A percentile compares a stretch with the other conserved stretches of the same genome.
Conservation (phyloP, 176 grass and related monocot species). For the Carex littledalei region DNA sequence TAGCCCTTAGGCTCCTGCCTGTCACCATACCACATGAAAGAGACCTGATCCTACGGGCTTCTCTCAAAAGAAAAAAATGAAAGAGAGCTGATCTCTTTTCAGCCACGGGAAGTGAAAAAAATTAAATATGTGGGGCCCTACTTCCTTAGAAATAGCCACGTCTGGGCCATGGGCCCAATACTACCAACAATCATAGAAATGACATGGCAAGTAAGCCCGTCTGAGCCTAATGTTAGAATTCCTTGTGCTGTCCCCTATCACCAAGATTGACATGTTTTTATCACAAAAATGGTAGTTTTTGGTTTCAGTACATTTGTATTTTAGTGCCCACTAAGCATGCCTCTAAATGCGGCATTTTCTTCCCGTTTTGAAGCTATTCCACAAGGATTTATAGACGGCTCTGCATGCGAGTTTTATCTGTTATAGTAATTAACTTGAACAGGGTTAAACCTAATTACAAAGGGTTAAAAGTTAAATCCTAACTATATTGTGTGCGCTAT, state of each 20-base stretch:
- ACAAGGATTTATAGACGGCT: neutral
- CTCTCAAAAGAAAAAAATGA: neutral
- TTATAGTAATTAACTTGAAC: neutral
- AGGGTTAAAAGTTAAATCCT: no score
- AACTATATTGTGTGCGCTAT: neutral
- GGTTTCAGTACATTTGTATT: neutral
- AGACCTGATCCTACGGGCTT: neutral
- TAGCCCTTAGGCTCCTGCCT: neutral
- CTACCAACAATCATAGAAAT: neutral
- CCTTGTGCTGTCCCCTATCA: neutral
- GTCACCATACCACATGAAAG: neutral
- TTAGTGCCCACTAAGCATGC: neutral
- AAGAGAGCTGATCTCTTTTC: neutral
- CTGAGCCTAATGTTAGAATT: neutral
- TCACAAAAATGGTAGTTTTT: neutral
- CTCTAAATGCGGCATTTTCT: neutral
- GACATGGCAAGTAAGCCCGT: neutral
- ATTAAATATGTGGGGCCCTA: neutral
- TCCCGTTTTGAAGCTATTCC: neutral
- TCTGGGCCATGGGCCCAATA: neutral
- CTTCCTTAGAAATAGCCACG: neutral
- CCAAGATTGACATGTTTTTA: neutral
- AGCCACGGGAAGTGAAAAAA: neutral
- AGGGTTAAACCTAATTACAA: neutral
- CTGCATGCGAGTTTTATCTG: neutral